Evolutionary conservation across 2,329 filamentous ascomycete species (phyloP).

Genomic region (Macrophomina pseudophaseolina): DNA sequence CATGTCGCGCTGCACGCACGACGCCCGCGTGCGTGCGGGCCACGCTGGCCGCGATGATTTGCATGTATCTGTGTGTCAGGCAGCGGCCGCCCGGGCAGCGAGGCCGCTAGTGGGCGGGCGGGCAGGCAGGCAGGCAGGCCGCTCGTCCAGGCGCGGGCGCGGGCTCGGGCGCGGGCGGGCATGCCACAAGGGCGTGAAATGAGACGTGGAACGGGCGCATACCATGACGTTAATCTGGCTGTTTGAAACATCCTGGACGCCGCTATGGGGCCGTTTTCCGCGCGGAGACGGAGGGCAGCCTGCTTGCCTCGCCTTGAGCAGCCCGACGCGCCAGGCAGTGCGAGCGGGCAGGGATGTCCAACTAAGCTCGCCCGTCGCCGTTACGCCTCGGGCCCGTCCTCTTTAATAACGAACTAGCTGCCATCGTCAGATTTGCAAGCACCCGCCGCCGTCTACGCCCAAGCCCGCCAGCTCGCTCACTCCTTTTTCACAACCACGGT

Average conservation of each 20-base stretch:
- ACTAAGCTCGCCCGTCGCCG: conserved; percentile 20
- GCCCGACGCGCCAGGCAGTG: conserved; percentile 12
- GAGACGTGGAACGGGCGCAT: conserved; percentile 12
- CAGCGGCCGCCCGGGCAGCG: not conserved
- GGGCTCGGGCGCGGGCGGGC: not conserved
- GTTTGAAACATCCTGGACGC: conserved; percentile 18
- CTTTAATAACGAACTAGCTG: conserved; percentile 23
- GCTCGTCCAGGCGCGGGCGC: not conserved
- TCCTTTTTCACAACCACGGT: conserved; percentile 13
- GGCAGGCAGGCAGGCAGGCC: not conserved
- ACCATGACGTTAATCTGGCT: conserved; percentile 14
- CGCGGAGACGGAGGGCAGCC: not conserved
- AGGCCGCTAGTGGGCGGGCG: not conserved
- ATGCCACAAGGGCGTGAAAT: conserved; percentile 9
- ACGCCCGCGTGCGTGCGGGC: not conserved
- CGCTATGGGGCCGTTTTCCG: conserved; percentile 8
- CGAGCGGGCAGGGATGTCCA: conserved; percentile 16
- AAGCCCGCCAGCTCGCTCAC: not conserved
- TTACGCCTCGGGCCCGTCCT: conserved; percentile 21
- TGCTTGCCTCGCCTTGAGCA: conserved; percentile 6
- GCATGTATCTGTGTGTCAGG: not conserved
- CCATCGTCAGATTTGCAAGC: conserved; percentile 24
- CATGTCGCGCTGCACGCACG: not conserved
- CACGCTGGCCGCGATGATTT: conserved; percentile 12
- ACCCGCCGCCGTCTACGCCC: not conserved